Conservation (phyloP, 331 rosid genomes). For the Rosa hybrid region DNA sequence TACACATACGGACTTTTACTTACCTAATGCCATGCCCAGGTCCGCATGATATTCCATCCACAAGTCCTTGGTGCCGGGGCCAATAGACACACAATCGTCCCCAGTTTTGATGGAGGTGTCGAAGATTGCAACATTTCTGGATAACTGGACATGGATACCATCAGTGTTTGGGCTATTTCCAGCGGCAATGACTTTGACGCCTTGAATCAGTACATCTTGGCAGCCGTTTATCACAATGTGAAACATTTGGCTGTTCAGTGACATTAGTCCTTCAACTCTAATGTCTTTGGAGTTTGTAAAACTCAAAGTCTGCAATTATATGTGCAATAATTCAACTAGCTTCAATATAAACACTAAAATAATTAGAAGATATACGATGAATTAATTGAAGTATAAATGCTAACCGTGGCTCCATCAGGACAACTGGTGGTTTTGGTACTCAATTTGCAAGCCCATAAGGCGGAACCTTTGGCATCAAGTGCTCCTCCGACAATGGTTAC, state of each 20-base stretch:
- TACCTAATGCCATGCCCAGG: conserved; percentile 46
- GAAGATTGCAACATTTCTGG: conserved; percentile 28
- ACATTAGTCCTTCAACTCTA: conserved; percentile 27
- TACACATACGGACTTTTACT: background rate
- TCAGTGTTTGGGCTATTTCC: conserved; percentile 65
- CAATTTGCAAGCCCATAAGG: conserved; percentile 59
- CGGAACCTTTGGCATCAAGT: conserved; percentile 52
- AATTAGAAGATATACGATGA: background rate
- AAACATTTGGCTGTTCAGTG: conserved; percentile 49
- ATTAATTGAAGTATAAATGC: background rate
- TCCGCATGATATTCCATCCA: conserved; percentile 38
- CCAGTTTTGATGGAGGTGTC: conserved; percentile 35
- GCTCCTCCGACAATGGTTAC: conserved; percentile 51
- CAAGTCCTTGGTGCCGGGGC: conserved; percentile 37
- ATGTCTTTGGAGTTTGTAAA: conserved; percentile 40
- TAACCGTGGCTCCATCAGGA: conserved; percentile 24
- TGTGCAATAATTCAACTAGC: background rate
- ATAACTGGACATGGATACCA: conserved; percentile 46
- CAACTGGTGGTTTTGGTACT: background rate
- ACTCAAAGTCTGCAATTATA: conserved; percentile 36
- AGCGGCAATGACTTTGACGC: conserved; percentile 27
- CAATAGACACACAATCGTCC: conserved; percentile 44
- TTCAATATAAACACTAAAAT: background rate
- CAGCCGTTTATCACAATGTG: conserved; percentile 47
- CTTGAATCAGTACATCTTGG: conserved; percentile 34